Evolutionary conservation across 83 land plant species (phyloP), one percentile per base, ranked within the genome.

Genomic region (Diphasiastrum complanatum): DNA sequence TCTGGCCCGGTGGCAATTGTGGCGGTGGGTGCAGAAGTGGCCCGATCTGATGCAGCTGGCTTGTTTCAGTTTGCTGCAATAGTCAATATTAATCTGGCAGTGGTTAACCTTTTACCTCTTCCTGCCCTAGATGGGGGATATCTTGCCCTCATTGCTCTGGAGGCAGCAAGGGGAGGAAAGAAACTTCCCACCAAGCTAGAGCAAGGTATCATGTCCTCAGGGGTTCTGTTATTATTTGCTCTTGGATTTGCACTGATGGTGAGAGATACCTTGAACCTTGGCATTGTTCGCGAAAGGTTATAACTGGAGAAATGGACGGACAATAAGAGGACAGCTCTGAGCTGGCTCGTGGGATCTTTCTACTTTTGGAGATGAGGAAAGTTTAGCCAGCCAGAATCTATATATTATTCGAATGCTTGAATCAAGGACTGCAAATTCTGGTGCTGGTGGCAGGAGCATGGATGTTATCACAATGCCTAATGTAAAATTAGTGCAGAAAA

Each of bases 1-100:
- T 86, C 99, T 0, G 97, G 99, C 19, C 99, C 99, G 1, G 87
- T 95, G 23, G 99, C 89, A 6, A 95, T 95, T 34, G 93, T 95
- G 51, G 97, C 99, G 12, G 93, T 84, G 27, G 99, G 99, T 8
- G 97, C 93, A 0, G 97, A 95, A 71, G 97, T 90, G 14, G 99
- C 99, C 0, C 68, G 84, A 60, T 75, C 91, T 0, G 83, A 76
- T 36, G 49, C 59, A 1, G 89, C 81, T 12, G 97, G 99, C 10
- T 73, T 93, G 25, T 89, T 69, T 51, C 97, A 95, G 67, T 95
- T 89, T 65, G 99, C 99, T 1, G 97, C 99, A 0, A 47, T 86
- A 2, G 77, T 95, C 26, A 95, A 86, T 69, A 32, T 95, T 5
- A 95, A 95, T 54, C 83, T 95, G 19, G 99, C 99, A 2, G 85